A percentile compares a stretch with the other conserved stretches of the same genome.
phyloP scores from a whole-genome alignment of 2,329 filamentous ascomycete genomes.

The Aotearoamyces nothofagi region DNA sequence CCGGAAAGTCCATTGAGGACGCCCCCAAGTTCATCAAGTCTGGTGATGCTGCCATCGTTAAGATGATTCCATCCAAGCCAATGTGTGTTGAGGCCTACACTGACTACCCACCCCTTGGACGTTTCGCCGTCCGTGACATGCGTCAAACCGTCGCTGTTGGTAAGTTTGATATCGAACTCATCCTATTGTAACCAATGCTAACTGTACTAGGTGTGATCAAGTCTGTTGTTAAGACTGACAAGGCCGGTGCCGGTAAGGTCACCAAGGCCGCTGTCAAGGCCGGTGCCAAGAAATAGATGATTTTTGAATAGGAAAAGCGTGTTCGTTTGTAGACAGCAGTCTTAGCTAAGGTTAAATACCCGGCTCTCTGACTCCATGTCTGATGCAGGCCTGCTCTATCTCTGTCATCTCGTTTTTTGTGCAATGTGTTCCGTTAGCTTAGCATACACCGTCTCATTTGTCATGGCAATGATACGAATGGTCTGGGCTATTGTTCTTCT shows the following conservation, averaged over 20 bases:
- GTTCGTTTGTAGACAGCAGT: too few species aligned
- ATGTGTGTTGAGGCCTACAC: constrained; percentile 99
- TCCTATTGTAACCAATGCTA: not conserved
- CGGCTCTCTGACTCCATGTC: too few species aligned
- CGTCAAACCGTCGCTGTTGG: constrained; percentile 49
- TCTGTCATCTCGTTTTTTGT: too few species aligned
- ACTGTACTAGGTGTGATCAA: constrained; percentile 98
- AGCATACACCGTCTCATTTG: too few species aligned
- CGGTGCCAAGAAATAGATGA: constrained; percentile 21
- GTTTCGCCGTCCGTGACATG: constrained; percentile 99
- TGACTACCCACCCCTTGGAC: constrained; percentile 97
- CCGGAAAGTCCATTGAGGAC: constrained; percentile 89
- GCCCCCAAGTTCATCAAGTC: constrained; percentile 99
- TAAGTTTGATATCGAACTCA: too few species aligned
- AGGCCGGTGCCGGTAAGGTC: constrained; percentile 20
- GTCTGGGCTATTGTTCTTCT: too few species aligned
- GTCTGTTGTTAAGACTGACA: constrained; percentile 33
- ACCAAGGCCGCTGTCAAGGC: constrained; percentile 26
- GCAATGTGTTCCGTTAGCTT: too few species aligned
- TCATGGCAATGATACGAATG: too few species aligned
- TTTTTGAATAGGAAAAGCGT: too few species aligned
- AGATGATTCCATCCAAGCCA: constrained; percentile 99
- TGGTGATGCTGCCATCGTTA: constrained; percentile 99
- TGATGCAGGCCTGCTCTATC: too few species aligned
- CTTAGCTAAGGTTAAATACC: too few species aligned